phyloP scores from a whole-genome alignment of 805 yeast species.

The Saccharomyces kudriavzevii region DNA sequence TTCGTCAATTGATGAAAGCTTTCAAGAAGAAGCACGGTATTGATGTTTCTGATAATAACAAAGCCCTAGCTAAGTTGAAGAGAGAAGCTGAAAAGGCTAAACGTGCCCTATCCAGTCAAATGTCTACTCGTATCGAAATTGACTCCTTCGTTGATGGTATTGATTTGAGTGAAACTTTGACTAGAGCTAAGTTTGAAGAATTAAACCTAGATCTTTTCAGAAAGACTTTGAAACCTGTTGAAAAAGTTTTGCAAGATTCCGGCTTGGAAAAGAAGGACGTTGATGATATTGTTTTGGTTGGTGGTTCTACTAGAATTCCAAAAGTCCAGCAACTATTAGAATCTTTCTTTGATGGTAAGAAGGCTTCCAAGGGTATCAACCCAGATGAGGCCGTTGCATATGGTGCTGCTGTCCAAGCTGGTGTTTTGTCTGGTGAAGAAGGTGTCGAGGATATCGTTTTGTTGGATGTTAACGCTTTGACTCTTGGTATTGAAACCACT shows the following conservation, averaged over 20 bases:
- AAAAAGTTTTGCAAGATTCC: slow-evolving; percentile 89
- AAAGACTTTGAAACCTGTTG: slow-evolving; percentile 92
- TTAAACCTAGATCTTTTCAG: slow-evolving; percentile 86
- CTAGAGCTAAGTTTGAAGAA: slow-evolving; percentile 98
- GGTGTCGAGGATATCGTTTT: slow-evolving; percentile 85
- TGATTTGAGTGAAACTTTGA: slow-evolving; percentile 89
- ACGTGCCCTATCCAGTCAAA: slow-evolving; percentile 90
- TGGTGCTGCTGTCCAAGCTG: slow-evolving; percentile 99
- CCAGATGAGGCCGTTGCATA: slow-evolving; percentile 99
- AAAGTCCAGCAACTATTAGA: slow-evolving; percentile 92
- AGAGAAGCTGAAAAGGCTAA: slow-evolving; percentile 98
- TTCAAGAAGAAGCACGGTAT: slow-evolving; percentile 89
- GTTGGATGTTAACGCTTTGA: slow-evolving; percentile 88
- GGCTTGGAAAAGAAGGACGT: slow-evolving; percentile 79
- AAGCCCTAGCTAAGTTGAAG: slow-evolving; percentile 88
- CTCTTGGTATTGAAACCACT: slow-evolving; percentile 92
- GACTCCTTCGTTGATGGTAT: slow-evolving; percentile 92
- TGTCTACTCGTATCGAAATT: slow-evolving; percentile 92
- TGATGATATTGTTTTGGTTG: slow-evolving; percentile 93
- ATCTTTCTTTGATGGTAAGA: slow-evolving; percentile 86
- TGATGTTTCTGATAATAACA: slow-evolving; percentile 71
- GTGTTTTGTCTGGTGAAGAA: slow-evolving; percentile 92
- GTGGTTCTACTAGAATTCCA: slow-evolving; percentile 99
- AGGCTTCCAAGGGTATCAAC: slow-evolving; percentile 93
- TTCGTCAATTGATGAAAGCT: slow-evolving; percentile 74